These are phyloP conservation scores for Entomortierella parvispora DNA, from an alignment of 192 early-diverging fungal genomes.

Conservation along the genomic window DNA sequence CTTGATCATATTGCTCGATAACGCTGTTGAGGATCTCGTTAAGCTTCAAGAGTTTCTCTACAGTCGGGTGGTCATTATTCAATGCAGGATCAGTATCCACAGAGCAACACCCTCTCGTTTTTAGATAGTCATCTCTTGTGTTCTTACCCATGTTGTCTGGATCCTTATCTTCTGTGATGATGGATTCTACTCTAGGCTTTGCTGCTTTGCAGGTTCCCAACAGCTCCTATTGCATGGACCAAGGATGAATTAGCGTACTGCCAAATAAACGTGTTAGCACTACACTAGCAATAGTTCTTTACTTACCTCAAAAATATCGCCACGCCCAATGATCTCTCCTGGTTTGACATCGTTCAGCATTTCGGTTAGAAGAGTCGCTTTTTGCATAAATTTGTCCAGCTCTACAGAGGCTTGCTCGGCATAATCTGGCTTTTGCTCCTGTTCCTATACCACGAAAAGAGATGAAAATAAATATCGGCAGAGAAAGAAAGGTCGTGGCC, in stretches of 20 bases:
- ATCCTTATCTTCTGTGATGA: conserved; percentile 79
- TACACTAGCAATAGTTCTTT: too few species aligned
- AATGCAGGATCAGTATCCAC: too few species aligned
- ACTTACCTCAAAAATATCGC: conserved; percentile 62
- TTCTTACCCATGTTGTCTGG: conserved; percentile 77
- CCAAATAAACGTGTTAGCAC: too few species aligned
- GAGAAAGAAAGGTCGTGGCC: not conserved
- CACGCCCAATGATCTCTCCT: conserved; percentile 57
- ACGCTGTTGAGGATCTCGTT: conserved; percentile 87
- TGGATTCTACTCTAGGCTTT: conserved; percentile 77
- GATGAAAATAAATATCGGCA: not conserved
- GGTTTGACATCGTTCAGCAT: conserved; percentile 79
- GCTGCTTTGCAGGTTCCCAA: conserved; percentile 71
- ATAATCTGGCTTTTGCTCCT: conserved; percentile 82
- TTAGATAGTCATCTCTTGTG: too few species aligned
- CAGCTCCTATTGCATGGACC: conserved; percentile 64
- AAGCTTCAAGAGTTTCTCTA: conserved; percentile 73
- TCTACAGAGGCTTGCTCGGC: conserved; percentile 84
- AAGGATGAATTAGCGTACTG: too few species aligned
- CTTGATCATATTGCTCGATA: conserved; percentile 73
- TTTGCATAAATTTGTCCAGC: conserved; percentile 82
- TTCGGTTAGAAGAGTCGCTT: conserved; percentile 79
- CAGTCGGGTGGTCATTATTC: too few species aligned
- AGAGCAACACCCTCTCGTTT: too few species aligned
- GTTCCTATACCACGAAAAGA: conserved; percentile 54